A percentile compares a stretch with the other conserved stretches of the same genome.
These are phyloP conservation scores for Gyromitra esculenta DNA, from an alignment of 2,329 filamentous ascomycete species.

Conservation along the genomic window DNA sequence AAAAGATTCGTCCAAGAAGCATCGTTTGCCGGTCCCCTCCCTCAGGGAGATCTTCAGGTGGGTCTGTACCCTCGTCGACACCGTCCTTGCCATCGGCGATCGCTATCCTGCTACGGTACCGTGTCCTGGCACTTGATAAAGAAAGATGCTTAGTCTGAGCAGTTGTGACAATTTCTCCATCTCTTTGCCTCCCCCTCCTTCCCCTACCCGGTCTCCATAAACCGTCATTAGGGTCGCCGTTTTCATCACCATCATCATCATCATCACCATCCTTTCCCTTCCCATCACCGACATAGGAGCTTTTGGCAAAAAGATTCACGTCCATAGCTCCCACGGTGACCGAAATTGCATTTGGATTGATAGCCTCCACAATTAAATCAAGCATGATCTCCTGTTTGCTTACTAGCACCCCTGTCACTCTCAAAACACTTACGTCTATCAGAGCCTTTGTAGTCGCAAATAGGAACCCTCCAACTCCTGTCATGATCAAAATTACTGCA, in stretches of 20 bases:
- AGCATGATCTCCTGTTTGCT: slow-evolving; percentile 96
- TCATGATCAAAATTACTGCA: slow-evolving; percentile 80
- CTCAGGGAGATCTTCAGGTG: slow-evolving; percentile 61
- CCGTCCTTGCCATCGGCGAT: slow-evolving; percentile 56
- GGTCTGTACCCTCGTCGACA: slow-evolving; percentile 58
- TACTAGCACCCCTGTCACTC: slow-evolving; percentile 88
- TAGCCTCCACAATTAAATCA: slow-evolving; percentile 84
- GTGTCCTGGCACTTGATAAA: slow-evolving; percentile 24
- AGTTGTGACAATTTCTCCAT: slow-evolving; percentile 11
- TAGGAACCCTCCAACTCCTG: slow-evolving; percentile 87
- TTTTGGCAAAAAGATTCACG: slow-evolving; percentile 93
- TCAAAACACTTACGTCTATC: slow-evolving; percentile 77
- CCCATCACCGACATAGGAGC: slow-evolving; percentile 79
- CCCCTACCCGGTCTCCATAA: slow-evolving; percentile 43
- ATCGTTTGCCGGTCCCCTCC: slow-evolving; percentile 82
- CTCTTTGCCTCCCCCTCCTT: slow-evolving; percentile 13
- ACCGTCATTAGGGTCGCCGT: slow-evolving; percentile 27
- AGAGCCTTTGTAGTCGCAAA: slow-evolving; percentile 91
- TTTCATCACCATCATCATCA: slow-evolving; percentile 43
- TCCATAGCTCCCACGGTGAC: slow-evolving; percentile 88
- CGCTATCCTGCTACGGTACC: slow-evolving; percentile 27
- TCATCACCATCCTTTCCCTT: slow-evolving; percentile 56
- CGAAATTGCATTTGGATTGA: slow-evolving; percentile 92
- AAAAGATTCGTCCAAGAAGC: slow-evolving; percentile 86
- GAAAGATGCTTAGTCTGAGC: slow-evolving; percentile 19